Percentiles rank a stretch among this genome's conserved stretches.
phyloP scores from a whole-genome alignment of 2,329 filamentous ascomycete genomes.

The Claviceps sorghi region DNA sequence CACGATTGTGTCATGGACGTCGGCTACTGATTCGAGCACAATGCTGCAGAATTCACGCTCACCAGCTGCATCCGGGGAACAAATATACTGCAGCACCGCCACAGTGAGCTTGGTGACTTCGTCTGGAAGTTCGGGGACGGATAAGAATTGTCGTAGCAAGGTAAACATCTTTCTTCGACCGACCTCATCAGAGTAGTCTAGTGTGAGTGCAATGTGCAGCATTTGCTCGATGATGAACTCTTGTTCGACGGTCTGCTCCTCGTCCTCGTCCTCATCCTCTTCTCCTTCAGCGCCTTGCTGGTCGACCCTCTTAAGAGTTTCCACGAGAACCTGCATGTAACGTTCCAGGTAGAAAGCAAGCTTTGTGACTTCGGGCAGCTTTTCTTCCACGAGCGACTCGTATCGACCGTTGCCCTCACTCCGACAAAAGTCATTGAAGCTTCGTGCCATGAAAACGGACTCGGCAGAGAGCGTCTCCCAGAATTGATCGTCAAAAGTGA shows the following conservation, averaged over 20 bases:
- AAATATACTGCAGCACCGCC: slow-evolving; percentile 69
- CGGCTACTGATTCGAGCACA: slow-evolving; percentile 84
- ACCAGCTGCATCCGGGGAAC: slow-evolving; percentile 56
- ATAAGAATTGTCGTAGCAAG: slow-evolving; percentile 70
- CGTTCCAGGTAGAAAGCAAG: slow-evolving; percentile 76
- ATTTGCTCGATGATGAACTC: slow-evolving; percentile 95
- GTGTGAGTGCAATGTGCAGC: slow-evolving; percentile 75
- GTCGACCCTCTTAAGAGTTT: slow-evolving; percentile 44
- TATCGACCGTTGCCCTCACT: slow-evolving; percentile 59
- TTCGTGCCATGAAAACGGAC: slow-evolving; percentile 77
- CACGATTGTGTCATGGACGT: slow-evolving; percentile 88
- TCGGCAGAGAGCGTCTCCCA: slow-evolving; percentile 75
- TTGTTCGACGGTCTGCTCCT: slow-evolving; percentile 74
- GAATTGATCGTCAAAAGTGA: slow-evolving; percentile 58
- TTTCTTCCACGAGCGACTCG: slow-evolving; percentile 69
- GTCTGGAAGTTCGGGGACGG: slow-evolving; percentile 76
- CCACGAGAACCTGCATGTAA: slow-evolving; percentile 56
- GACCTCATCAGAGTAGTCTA: slow-evolving; percentile 97
- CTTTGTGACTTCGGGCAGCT: slow-evolving; percentile 86
- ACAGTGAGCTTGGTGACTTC: slow-evolving; percentile 81
- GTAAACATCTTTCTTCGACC: slow-evolving; percentile 93
- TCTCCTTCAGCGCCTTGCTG: slow-evolving; percentile 42
- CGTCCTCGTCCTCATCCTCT: slow-evolving; percentile 30
- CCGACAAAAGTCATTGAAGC: slow-evolving; percentile 87
- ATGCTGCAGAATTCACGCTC: slow-evolving; percentile 74